phyloP scores from a whole-genome alignment of 306 rosid species.

The Cucumis cinereus region DNA sequence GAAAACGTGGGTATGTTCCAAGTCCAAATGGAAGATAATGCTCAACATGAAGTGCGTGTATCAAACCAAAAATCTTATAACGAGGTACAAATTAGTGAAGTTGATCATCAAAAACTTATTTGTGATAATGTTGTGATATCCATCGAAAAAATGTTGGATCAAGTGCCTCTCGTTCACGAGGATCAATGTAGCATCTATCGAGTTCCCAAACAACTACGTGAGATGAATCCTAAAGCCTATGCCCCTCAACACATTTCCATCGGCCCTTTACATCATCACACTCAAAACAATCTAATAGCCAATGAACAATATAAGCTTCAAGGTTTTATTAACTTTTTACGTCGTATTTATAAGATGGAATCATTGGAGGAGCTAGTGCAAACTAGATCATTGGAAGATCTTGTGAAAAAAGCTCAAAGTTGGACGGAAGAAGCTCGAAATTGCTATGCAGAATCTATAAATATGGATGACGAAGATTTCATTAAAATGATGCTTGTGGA shows the following conservation, averaged over 20 bases:
- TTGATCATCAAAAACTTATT: background rate
- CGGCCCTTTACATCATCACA: slow-evolving; percentile 44
- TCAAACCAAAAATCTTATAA: background rate
- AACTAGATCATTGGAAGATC: too few species aligned
- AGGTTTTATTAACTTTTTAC: slow-evolving; percentile 21
- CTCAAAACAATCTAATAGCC: slow-evolving; percentile 26
- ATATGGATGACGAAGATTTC: slow-evolving; percentile 24
- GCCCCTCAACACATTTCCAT: slow-evolving; percentile 52
- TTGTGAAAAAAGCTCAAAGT: background rate
- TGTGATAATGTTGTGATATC: background rate
- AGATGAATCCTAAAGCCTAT: slow-evolving; percentile 6
- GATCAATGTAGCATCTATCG: too few species aligned
- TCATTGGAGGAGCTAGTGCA: too few species aligned
- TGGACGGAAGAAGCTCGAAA: slow-evolving; percentile 18
- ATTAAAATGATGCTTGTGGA: slow-evolving; percentile 49
- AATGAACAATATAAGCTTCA: slow-evolving; percentile 53
- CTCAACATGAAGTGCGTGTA: too few species aligned
- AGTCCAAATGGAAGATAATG: background rate
- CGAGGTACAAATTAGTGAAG: background rate
- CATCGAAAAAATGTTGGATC: too few species aligned
- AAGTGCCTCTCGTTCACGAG: background rate
- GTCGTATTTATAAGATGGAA: background rate
- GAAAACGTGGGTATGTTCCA: too few species aligned
- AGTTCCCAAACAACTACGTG: background rate
- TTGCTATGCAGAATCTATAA: slow-evolving; percentile 44